phyloP scores from a whole-genome alignment of 2,329 filamentous ascomycete genomes.

The Aspergillus tamarii region DNA sequence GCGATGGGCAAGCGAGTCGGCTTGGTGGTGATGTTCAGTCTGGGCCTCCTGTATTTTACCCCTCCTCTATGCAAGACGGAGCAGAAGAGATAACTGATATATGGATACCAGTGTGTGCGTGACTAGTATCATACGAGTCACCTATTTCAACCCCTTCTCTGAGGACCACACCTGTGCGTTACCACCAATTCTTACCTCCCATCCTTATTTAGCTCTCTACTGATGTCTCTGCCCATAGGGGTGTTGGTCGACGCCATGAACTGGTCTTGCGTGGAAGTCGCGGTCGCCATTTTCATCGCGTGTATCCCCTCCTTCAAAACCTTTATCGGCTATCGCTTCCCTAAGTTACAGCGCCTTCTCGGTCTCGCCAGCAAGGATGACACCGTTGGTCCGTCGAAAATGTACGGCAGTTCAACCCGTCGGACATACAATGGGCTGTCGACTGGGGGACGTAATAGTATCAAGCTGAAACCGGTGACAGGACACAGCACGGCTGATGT shows the following conservation, averaged over 20 bases:
- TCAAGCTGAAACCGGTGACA: conserved; percentile 10
- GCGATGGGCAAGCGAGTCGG: conserved; percentile 19
- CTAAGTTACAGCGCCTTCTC: conserved; percentile 14
- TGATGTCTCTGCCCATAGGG: conserved; percentile 13
- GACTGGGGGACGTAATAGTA: conserved; percentile 1
- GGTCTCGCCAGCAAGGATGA: conserved; percentile 14
- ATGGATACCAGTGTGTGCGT: conserved; percentile 18
- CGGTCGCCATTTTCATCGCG: conserved; percentile 25
- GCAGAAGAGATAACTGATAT: not conserved
- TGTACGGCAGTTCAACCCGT: conserved; percentile 17
- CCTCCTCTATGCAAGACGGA: not conserved
- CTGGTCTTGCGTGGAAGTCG: conserved; percentile 28
- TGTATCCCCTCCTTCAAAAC: conserved; percentile 28
- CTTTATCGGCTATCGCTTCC: conserved; percentile 20
- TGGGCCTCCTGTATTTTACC: conserved; percentile 21
- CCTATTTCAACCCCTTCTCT: conserved; percentile 21
- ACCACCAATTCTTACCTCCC: not conserved
- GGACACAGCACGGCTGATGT: conserved; percentile 11
- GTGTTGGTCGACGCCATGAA: conserved; percentile 22
- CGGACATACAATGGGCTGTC: conserved; percentile 18
- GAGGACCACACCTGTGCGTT: conserved; percentile 26
- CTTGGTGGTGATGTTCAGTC: conserved; percentile 25
- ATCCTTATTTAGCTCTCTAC: not conserved
- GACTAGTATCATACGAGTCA: conserved; percentile 25
- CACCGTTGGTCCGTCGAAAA: conserved; percentile 13